Evolutionary conservation across 2,329 filamentous ascomycete species (phyloP), one percentile per base, ranked within the genome.

Genomic region (Colletotrichum sp.): DNA sequence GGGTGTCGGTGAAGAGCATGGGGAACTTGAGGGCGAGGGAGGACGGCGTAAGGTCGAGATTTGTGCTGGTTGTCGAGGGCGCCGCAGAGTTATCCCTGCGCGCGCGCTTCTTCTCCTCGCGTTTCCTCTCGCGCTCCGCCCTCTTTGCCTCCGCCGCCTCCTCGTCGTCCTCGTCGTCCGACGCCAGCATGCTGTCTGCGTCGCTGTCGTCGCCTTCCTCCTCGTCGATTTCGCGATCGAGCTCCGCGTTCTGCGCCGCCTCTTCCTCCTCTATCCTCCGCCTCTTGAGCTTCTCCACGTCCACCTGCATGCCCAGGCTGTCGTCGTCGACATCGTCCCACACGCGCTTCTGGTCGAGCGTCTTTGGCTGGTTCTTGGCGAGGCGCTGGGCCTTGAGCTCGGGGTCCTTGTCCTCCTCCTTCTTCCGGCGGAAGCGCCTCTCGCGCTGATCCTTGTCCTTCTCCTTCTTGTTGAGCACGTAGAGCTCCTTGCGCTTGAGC

Each of bases 321-420:
- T 93, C 91, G 65, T 89, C 84, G 64, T 93, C 93, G 66, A 91
- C 91, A 68, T 96, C 93, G 81, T 98, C 96, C 95, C 95, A 99
- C 36, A 95, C 92, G 83, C 97, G 92, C 88, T 98, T 98, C 80
- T 93, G 92, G 80, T 98, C 96, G 74, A 98, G 90, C 1, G 95
- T 98, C 71, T 92, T 84, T 1, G 97, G 94, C 59, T 96, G 90
- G 86, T 98, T 98, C 79, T 91, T 92, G 76, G 92, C 92, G 76
- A 96, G 88, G 80, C 97, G 92, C 79, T 94, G 91, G 77, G 92
- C 92, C 79, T 92, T 92, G 75, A 98, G 85, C 75, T 92, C 90
- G 3, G 96, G 96, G 81, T 98, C 92, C 84, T 94, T 95, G 78
- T 93, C 91, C 85, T 99, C 97, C 82, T 96, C 95, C 85, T 94